Evolutionary conservation across 352 stramenopile species (phyloP).

Genomic region (Phytophthora citrophthora): DNA sequence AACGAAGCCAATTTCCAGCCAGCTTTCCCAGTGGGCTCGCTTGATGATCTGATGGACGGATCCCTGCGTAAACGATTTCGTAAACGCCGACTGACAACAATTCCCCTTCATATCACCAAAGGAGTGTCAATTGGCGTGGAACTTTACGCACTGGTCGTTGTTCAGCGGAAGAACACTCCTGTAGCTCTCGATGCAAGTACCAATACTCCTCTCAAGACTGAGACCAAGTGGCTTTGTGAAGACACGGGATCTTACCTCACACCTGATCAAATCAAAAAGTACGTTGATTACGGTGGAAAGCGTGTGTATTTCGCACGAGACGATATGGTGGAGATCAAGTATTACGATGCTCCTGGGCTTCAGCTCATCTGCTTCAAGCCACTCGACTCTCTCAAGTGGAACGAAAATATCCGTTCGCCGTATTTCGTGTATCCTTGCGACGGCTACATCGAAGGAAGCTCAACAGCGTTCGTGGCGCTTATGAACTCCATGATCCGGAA

Average conservation of each 20-base stretch:
- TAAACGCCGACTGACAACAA: slow-evolving; percentile 75
- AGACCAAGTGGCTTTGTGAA: slow-evolving; percentile 89
- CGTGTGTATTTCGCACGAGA: slow-evolving; percentile 85
- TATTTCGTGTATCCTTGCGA: slow-evolving; percentile 89
- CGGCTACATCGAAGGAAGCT: slow-evolving; percentile 79
- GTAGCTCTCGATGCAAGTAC: slow-evolving; percentile 73
- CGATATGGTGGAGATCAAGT: slow-evolving; percentile 82
- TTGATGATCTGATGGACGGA: slow-evolving; percentile 80
- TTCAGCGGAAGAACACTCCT: slow-evolving; percentile 66
- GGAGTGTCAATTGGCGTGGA: slow-evolving; percentile 82
- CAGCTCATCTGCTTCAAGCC: slow-evolving; percentile 87
- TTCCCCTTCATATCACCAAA: slow-evolving; percentile 73
- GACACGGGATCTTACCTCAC: slow-evolving; percentile 78
- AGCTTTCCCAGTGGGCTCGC: slow-evolving; percentile 73
- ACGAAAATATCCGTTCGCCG: slow-evolving; percentile 71
- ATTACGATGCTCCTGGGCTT: slow-evolving; percentile 74
- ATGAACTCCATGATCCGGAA: slow-evolving; percentile 71
- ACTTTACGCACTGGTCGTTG: slow-evolving; percentile 67
- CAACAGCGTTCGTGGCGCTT: slow-evolving; percentile 71
- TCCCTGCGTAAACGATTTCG: slow-evolving; percentile 83
- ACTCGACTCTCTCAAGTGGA: slow-evolving; percentile 58
- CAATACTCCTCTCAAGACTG: slow-evolving; percentile 76
- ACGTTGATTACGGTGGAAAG: slow-evolving; percentile 75
- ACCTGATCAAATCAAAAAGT: slow-evolving; percentile 79
- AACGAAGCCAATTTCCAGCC: slow-evolving; percentile 54